Evolutionary conservation across 495 filamentous ascomycete species (phyloP).

Genomic region (Tuber microsphaerosporum): DNA sequence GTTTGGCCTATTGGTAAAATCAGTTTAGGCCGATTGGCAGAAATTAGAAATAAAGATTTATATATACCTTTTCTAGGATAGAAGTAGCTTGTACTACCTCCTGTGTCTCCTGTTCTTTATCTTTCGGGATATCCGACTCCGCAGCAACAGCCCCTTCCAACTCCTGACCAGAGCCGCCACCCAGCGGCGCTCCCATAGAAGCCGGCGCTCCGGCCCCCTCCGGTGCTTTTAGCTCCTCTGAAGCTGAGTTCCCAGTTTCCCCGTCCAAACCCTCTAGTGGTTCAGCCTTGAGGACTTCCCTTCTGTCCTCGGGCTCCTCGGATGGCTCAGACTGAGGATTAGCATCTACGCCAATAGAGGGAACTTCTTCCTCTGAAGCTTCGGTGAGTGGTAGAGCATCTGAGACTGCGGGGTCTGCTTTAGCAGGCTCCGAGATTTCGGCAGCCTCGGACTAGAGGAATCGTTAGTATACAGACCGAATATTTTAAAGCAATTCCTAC

Average conservation of each 20-base stretch:
- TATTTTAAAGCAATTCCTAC: neutral
- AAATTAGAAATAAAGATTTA: neutral
- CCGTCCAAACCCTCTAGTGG: slow-evolving; percentile 16
- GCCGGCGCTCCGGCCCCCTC: neutral
- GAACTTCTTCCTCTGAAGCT: neutral
- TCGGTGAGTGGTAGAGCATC: neutral
- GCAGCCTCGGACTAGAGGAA: neutral
- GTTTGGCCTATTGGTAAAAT: neutral
- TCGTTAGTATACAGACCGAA: neutral
- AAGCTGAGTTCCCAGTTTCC: slow-evolving; percentile 1
- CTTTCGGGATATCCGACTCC: neutral
- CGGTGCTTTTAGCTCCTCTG: neutral
- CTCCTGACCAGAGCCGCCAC: neutral
- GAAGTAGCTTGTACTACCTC: neutral
- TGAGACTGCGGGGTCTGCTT: neutral
- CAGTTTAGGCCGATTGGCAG: neutral
- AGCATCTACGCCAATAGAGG: neutral
- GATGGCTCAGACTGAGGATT: neutral
- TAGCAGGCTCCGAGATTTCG: neutral
- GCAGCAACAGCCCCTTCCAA: neutral
- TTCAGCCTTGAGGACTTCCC: slow-evolving; percentile 5
- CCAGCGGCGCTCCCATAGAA: neutral
- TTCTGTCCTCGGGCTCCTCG: slow-evolving; percentile 2
- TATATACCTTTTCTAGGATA: neutral
- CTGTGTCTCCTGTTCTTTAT: neutral